phyloP scores from a whole-genome alignment of 2,329 filamentous ascomycete species.

The Ophiocordyceps polyrhachis-furcata region DNA sequence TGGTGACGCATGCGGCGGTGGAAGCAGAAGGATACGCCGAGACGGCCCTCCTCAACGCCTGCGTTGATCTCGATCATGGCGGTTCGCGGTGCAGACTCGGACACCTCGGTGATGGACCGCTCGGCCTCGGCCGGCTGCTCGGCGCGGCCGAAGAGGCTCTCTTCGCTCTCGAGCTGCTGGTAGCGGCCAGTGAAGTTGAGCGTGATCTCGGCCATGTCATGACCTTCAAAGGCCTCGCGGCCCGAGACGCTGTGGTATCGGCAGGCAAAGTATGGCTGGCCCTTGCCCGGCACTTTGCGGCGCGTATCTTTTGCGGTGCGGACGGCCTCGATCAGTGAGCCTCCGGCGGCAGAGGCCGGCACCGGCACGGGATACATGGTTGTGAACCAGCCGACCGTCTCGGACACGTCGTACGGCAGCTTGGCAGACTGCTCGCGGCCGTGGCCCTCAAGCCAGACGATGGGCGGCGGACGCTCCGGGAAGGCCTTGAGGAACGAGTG shows the following conservation, averaged over 20 bases:
- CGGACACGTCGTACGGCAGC: constrained; percentile 14
- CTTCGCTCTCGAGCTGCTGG: constrained; percentile 23
- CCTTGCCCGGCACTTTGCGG: constrained; percentile 15
- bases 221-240: constrained; percentile 12
- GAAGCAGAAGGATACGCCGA: constrained; percentile 1
- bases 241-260: constrained; percentile 13
- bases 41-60: constrained; percentile 1
- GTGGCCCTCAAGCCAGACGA: constrained; percentile 21
- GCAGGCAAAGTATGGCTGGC: constrained; percentile 18
- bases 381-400: constrained; percentile 27
- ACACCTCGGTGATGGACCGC: background rate
- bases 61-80: constrained; percentile 4
- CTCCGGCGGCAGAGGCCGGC: constrained; percentile 1
- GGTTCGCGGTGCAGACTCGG: background rate
- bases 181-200: constrained; percentile 27
- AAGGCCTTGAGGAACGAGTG: constrained; percentile 18
- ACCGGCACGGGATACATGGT: constrained; percentile 17
- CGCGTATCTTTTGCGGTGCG: constrained; percentile 16
- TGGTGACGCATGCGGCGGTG: constrained; percentile 3
- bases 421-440: constrained; percentile 15
- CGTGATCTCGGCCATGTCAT: constrained; percentile 23
- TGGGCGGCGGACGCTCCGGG: constrained; percentile 12
- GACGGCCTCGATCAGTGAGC: constrained; percentile 3
- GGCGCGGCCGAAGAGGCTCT: constrained; percentile 3
- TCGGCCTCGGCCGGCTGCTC: background rate